A percentile compares a stretch with the other conserved stretches of the same genome.
phyloP scores from a whole-genome alignment of 345 rosid genomes.

The Heritiera fomes region DNA sequence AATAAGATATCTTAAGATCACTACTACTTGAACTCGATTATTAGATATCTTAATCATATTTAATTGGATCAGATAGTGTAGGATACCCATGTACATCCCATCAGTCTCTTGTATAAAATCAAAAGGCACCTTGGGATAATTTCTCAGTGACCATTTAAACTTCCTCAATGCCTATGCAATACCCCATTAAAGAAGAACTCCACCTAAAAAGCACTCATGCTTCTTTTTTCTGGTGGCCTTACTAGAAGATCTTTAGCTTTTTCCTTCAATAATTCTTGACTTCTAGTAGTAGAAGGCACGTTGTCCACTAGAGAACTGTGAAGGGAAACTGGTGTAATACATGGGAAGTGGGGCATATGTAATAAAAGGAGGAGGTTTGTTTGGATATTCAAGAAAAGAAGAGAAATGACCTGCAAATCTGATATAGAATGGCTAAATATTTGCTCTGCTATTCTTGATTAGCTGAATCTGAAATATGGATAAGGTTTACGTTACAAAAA shows the following conservation, averaged over 20 bases:
- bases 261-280: constrained; percentile 16
- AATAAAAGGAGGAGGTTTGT: not conserved
- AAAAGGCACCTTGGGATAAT: not conserved
- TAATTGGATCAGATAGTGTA: too few relatives aligned
- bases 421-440: not conserved
- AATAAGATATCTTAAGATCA: too few relatives aligned
- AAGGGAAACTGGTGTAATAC: constrained; percentile 10
- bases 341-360: constrained; percentile 1
- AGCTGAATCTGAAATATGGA: not conserved
- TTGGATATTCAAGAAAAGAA: not conserved
- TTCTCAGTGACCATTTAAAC: not conserved
- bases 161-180: not conserved
- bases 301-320: constrained; percentile 26
- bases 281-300: constrained; percentile 9
- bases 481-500: not conserved
- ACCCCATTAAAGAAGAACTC: constrained; percentile 20
- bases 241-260: constrained; percentile 27
- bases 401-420: not conserved
- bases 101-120: not conserved
- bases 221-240: constrained; percentile 20
- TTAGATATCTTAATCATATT: too few relatives aligned
- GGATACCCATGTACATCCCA: too few relatives aligned
- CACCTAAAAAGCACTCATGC: constrained; percentile 23
- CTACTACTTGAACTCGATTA: too few relatives aligned
- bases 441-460: not conserved